Conservation (phyloP, 2,329 filamentous ascomycete species). For the Periconia sp. region DNA sequence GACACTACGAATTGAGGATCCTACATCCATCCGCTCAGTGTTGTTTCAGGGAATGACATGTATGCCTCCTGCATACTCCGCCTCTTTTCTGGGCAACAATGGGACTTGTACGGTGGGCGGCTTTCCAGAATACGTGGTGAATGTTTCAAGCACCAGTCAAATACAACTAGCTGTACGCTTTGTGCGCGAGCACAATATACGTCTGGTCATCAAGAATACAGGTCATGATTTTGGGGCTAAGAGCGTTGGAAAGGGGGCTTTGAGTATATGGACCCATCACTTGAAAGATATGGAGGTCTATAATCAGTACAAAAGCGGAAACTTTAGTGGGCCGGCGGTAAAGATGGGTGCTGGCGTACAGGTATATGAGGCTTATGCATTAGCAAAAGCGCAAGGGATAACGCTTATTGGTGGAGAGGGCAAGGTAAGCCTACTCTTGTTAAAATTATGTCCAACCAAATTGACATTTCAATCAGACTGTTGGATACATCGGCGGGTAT, state of each 20-base stretch:
- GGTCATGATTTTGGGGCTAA: conserved; percentile 12
- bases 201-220: conserved; percentile 18
- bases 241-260: conserved; percentile 2
- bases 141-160: too few species aligned
- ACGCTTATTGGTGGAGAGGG: neutral
- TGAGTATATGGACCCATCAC: conserved; percentile 9
- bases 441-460: conserved; percentile 11
- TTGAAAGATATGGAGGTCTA: conserved; percentile 15
- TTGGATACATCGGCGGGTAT: conserved; percentile 29
- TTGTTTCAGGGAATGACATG: conserved; percentile 33
- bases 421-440: conserved; percentile 13
- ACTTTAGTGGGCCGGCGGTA: conserved; percentile 15
- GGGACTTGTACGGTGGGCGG: conserved; percentile 18
- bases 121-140: conserved; percentile 21
- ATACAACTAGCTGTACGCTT: too few species aligned
- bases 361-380: conserved; percentile 4
- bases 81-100: neutral
- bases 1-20: conserved; percentile 16
- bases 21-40: conserved; percentile 32
- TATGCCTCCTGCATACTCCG: conserved; percentile 18
- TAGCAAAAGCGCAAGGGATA: neutral
- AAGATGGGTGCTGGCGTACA: conserved; percentile 19
- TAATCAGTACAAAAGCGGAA: conserved; percentile 3
- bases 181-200: conserved; percentile 14
- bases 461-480: conserved; percentile 26